Base-by-base conservation (phyloP, 495 filamentous ascomycete genomes). In the Articulospora tetracladia region DNA sequence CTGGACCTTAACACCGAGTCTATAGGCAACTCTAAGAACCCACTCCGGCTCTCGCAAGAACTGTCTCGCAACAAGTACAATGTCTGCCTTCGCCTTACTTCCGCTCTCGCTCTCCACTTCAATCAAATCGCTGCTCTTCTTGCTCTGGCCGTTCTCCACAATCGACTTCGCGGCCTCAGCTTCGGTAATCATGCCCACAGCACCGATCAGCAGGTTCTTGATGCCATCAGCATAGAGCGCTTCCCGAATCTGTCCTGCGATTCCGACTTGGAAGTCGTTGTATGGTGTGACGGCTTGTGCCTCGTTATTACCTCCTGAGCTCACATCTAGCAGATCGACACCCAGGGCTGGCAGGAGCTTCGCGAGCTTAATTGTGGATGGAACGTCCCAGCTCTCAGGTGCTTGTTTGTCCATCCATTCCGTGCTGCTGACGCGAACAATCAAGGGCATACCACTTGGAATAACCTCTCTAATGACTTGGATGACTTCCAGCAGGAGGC, bases 281-380 rank as follows among this genome's bases (percentile, higher is more conserved):
- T 79, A 64, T 13, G 70, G 65, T n/a, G 72, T 55, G 58, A 93
- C 79, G 59, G 80, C 74, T 71, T 89, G 86, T 17, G 71, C 66
- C 30, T 75, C 72, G 70, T 85, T 83, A 62, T 87, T 86, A 15
- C 87, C 91, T 3, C 80, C 88, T 0, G 85, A 85, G 59, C 82
- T 87, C 48, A 92, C 84, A 70, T 95, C 91, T 17, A 93, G 72
- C 2, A 93, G 69, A 71, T 93, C 91, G 24, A 95, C 77, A 3
- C 86, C 89, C 1, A 81, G 71, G 10, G 79, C 82, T 0, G 86
- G 80, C 0, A 92, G 77, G 25, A 86, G 68, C 63, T 83, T 81
- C 15, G 88, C 86, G 1, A 95, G 76, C 59, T 70, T 64, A 52
- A 85, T 77, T 23, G 80, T 88, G 36, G 88, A 73, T 25, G 80